Base-by-base conservation (phyloP, 768 basidiomycete species). In the Mycena epipterygia region DNA sequence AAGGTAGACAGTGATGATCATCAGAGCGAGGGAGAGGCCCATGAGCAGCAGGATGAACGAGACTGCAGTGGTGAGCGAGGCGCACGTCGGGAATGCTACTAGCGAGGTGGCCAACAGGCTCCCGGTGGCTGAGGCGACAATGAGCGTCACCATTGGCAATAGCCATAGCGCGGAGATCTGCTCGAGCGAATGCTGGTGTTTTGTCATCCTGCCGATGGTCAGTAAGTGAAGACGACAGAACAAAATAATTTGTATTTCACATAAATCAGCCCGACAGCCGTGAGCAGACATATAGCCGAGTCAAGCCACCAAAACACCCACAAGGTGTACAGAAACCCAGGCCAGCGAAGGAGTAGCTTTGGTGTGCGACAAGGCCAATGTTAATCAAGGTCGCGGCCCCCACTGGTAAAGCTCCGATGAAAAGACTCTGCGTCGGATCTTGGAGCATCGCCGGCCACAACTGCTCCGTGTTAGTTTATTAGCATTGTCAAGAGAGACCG, bases 221-320 rank as follows among this genome's bases (percentile, higher is more conserved):
- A 62, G 39, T 21, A 11, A 2, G 5, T 19, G 42, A 35, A 12
- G 29, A 57, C 62, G 32, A 42, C 62, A 46, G 5, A 39, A 25
- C 12, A 8, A 27, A 21, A 16, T 7, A 72, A n/a, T n/a, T n/a
- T 75, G 57, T 62, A 76, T 74, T 77, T 78, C 32, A 70, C 42
- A 39, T 56, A 70, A 37, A 79, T 64, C 70, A 73, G 76, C n/a
- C 74, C 66, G 33, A 71, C 74, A 6, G 77, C 71, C 41, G 33
- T 64, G 19, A 88, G 25, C 3, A 87, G 57, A 0, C 91, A 89
- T n/a, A 91, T 44, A 0, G 79, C 79, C 0, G 86, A 81, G 67
- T 91, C 89, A 41, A 88, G 44, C 91, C 91, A 93, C 91, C 92
- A 93, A 23, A 89, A 70, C 0, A 75, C 87, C 88, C 90, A 90